Conservation (phyloP, 2,329 filamentous ascomycete genomes). For the Clonostachys chloroleuca region DNA sequence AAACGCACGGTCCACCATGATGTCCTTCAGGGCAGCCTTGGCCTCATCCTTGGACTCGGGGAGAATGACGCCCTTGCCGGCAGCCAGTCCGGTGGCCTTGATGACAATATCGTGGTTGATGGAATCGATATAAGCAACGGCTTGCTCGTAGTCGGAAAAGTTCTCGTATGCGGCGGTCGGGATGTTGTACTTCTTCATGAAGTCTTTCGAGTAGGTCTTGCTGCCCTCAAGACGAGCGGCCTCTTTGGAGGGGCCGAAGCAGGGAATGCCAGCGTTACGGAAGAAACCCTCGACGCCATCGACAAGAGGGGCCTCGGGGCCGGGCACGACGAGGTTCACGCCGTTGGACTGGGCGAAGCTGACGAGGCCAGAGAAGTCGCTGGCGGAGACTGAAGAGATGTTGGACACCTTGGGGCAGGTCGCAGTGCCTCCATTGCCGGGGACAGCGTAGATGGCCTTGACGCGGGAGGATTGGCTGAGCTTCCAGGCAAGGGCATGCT, state of each 20-base stretch:
- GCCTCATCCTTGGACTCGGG: slow-evolving; percentile 80
- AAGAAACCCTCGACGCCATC: slow-evolving; percentile 87
- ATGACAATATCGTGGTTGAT: slow-evolving; percentile 77
- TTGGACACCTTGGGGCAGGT: slow-evolving; percentile 69
- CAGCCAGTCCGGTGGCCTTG: slow-evolving; percentile 89
- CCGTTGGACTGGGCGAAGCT: slow-evolving; percentile 67
- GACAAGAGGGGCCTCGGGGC: slow-evolving; percentile 90
- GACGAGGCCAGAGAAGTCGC: slow-evolving; percentile 76
- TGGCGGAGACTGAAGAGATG: slow-evolving; percentile 60
- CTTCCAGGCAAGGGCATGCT: slow-evolving; percentile 95
- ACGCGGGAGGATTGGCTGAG: slow-evolving; percentile 77
- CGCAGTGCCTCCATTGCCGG: slow-evolving; percentile 86
- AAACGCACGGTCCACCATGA: slow-evolving; percentile 88
- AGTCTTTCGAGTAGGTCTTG: slow-evolving; percentile 97
- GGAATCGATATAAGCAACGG: slow-evolving; percentile 68
- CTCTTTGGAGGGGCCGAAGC: slow-evolving; percentile 80
- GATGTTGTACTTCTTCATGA: slow-evolving; percentile 88
- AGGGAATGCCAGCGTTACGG: slow-evolving; percentile 65
- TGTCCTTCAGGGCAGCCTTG: slow-evolving; percentile 73
- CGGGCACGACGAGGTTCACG: slow-evolving; percentile 81
- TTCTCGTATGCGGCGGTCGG: slow-evolving; percentile 90
- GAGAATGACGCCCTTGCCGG: slow-evolving; percentile 93
- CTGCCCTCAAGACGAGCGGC: slow-evolving; percentile 92
- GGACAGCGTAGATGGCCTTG: slow-evolving; percentile 66
- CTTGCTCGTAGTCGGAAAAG: slow-evolving; percentile 73